phyloP scores from a whole-genome alignment of 2,329 filamentous ascomycete genomes.

The Talaromyces albobiverticillius region DNA sequence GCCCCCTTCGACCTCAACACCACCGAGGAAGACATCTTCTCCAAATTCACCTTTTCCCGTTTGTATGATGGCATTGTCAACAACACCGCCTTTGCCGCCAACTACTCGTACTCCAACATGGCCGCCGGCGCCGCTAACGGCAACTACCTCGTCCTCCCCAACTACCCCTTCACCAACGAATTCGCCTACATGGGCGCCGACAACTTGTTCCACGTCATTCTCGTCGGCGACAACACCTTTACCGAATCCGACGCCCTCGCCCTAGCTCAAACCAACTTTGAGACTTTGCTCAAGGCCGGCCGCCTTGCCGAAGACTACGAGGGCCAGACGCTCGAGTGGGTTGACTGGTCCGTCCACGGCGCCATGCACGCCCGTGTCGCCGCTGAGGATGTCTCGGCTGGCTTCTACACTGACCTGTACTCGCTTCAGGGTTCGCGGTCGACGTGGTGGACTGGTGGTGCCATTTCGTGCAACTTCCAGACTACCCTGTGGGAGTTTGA shows the following conservation, averaged over 20 bases:
- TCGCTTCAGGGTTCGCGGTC: conserved; percentile 37
- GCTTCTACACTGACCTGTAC: conserved; percentile 38
- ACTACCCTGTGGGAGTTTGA: conserved; percentile 24
- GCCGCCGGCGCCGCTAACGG: conserved; percentile 48
- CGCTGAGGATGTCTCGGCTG: conserved; percentile 27
- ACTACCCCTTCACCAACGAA: conserved; percentile 18
- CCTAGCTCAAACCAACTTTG: conserved; percentile 18
- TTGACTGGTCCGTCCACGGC: conserved; percentile 25
- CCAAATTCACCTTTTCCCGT: conserved; percentile 32
- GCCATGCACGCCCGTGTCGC: conserved; percentile 33
- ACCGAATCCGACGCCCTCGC: conserved; percentile 17
- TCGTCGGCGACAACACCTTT: conserved; percentile 20
- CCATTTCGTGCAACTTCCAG: conserved; percentile 31
- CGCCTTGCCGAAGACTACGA: conserved; percentile 7
- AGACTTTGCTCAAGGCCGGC: conserved; percentile 15
- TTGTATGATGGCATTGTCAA: conserved; percentile 35
- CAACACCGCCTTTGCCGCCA: conserved; percentile 27
- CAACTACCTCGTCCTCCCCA: conserved; percentile 20
- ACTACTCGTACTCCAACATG: conserved; percentile 21
- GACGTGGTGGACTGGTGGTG: conserved; percentile 32
- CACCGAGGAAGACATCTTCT: conserved; percentile 31
- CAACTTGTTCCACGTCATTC: conserved; percentile 21
- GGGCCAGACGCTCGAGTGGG: conserved; percentile 19
- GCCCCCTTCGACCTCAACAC: conserved; percentile 31
- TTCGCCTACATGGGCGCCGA: conserved; percentile 22